Evolutionary conservation across 495 filamentous ascomycete species (phyloP), one percentile per base, ranked within the genome.

Genomic region (Aspergillus bertholletiae): DNA sequence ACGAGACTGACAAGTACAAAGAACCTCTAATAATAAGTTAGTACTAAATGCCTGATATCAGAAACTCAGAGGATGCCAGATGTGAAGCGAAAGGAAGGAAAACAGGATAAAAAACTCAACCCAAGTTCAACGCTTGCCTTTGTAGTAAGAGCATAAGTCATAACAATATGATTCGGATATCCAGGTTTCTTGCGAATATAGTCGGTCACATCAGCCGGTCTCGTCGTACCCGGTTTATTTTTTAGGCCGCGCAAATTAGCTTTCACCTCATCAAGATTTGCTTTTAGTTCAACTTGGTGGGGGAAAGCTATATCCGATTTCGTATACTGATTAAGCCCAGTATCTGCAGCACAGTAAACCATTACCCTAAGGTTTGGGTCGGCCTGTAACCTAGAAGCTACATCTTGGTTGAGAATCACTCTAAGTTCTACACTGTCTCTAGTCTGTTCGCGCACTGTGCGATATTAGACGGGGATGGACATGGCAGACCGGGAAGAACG

Each of bases 201-300:
- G 55, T 76, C 75, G 13, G 94, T 97, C 40, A 98, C 86, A 70
- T 98, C 94, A 17, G 88, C 92, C 7, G 94, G 94, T 49, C 88
- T 82, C 27, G 94, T 97, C 26, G 94, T 93, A 22, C 94, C 94
- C 8, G 94, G 88, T 63, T 92, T 93, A 66, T 96, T 96, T 68
- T 98, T 98, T 49, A 98, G 72, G 3, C 94, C 94, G 54, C 92
- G 88, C 46, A 94, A 79, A 63, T 96, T 97, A 12, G 86, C 84
- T 62, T 94, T 95, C 54, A 96, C 78, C 46, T 95, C 89, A 28
- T 87, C 88, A 22, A 85, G 80, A 62, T 97, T 97, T 34, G 95
- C 85, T 64, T 92, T 92, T 43, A 98, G 75, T 68, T 97, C 94
- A 21, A 92, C 84, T 71, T 96, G 90, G 56, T 92, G 83, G 1